Conservation (phyloP, 1,284 basidiomycete genomes). For the Papiliotrema terrestris region DNA sequence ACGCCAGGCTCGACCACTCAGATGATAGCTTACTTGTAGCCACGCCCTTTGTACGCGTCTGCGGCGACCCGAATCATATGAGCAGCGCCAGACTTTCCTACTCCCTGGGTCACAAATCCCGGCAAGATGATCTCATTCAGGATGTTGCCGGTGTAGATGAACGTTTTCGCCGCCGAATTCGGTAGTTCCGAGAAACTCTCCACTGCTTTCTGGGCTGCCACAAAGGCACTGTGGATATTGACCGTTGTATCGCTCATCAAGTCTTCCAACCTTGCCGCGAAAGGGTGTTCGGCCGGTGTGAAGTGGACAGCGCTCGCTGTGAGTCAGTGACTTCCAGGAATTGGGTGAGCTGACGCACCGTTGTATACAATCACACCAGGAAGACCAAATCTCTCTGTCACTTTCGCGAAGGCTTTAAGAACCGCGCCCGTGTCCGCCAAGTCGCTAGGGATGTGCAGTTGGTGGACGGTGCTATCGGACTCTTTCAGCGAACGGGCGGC, state of each 20-base stretch:
- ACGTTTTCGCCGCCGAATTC: constrained; percentile 3
- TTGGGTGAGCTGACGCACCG: constrained; percentile 10
- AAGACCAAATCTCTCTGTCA: constrained; percentile 14
- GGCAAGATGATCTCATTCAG: constrained; percentile 13
- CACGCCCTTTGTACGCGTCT: constrained; percentile 10
- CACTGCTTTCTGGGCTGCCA: constrained; percentile 20
- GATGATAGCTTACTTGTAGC: constrained; percentile 12
- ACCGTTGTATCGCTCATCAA: constrained; percentile 9
- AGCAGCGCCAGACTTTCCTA: constrained; percentile 13
- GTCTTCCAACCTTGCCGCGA: constrained; percentile 6
- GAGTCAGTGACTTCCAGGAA: background rate
- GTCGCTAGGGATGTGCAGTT: constrained; percentile 17
- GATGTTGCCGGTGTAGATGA: constrained; percentile 23
- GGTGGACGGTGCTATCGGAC: constrained; percentile 9
- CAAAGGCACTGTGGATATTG: constrained; percentile 12
- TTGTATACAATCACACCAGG: constrained; percentile 27
- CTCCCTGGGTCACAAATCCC: constrained; percentile 6
- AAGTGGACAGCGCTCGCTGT: constrained; percentile 7
- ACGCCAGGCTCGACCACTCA: background rate
- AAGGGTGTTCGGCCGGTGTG: constrained; percentile 17
- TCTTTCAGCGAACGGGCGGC: constrained; percentile 14
- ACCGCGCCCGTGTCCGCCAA: constrained; percentile 16
- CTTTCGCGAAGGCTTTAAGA: constrained; percentile 14
- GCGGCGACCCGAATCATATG: constrained; percentile 15
- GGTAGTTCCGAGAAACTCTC: constrained; percentile 13